Conservation (phyloP, 257 asterid species). For the Solanum megistacrolobum region DNA sequence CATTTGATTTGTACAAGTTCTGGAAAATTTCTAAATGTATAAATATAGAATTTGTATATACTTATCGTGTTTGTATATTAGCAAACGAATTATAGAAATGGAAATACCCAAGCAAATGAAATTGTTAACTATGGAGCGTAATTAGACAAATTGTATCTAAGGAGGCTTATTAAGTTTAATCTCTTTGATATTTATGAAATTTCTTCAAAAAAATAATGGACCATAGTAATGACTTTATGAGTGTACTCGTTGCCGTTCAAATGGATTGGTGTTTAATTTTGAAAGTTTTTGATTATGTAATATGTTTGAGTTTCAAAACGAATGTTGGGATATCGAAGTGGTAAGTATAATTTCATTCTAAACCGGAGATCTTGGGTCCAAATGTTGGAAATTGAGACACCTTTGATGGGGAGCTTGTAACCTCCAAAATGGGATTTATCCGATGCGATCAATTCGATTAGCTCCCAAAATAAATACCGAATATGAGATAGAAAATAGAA, state of each 20-base stretch:
- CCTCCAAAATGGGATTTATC: background rate
- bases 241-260: no score
- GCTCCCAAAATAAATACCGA: background rate
- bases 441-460: background rate
- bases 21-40: no score
- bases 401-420: background rate
- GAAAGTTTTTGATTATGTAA: no score
- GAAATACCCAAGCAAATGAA: no score
- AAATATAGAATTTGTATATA: no score
- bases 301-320: no score
- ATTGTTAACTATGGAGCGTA: accelerated
- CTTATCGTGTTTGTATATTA: no score
- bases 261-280: no score
- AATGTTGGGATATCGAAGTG: background rate
- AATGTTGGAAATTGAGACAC: background rate
- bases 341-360: background rate
- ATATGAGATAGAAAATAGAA: no score
- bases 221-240: background rate
- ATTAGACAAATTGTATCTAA: background rate
- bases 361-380: background rate
- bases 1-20: no score
- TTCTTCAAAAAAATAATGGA: background rate
- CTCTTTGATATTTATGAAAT: background rate
- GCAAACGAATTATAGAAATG: no score
- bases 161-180: background rate